Percentiles rank a stretch among this genome's conserved stretches.
Evolutionary conservation across 805 yeast genomes (phyloP).

Genomic region (Ogataea trehaloabstinens): DNA sequence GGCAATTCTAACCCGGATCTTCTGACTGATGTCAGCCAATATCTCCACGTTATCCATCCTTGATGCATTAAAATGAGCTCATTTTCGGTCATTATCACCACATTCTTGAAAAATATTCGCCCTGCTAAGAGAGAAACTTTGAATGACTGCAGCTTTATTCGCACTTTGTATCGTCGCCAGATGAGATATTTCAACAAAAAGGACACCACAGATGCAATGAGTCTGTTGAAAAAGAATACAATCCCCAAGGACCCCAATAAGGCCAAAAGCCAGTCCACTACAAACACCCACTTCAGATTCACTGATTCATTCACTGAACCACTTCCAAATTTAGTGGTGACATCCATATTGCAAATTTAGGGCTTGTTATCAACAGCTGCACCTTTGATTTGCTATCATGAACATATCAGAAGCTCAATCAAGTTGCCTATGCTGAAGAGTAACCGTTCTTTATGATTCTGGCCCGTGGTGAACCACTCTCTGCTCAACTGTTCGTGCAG

Average conservation of each 20-base stretch:
- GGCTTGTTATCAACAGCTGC: too few relatives aligned
- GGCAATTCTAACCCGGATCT: slow-evolving; percentile 34
- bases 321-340: slow-evolving; percentile 24
- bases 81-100: slow-evolving; percentile 71
- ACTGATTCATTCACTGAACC: slow-evolving; percentile 26
- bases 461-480: too few relatives aligned
- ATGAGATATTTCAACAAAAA: slow-evolving; percentile 47
- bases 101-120: slow-evolving; percentile 70
- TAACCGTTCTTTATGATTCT: too few relatives aligned
- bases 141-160: slow-evolving; percentile 67
- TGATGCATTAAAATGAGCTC: slow-evolving; percentile 67
- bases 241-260: slow-evolving; percentile 60
- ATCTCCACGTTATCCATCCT: slow-evolving; percentile 84
- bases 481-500: too few relatives aligned
- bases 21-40: slow-evolving; percentile 65
- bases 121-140: slow-evolving; percentile 83
- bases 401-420: too few relatives aligned
- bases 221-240: slow-evolving; percentile 74
- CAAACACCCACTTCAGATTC: slow-evolving; percentile 63
- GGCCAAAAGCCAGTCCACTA: slow-evolving; percentile 78
- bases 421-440: too few relatives aligned
- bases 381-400: too few relatives aligned
- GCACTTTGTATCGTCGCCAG: slow-evolving; percentile 62
- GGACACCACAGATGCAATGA: slow-evolving; percentile 61
- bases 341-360: slow-evolving; percentile 20